Percentiles rank a stretch among this genome's conserved stretches.
Conservation (phyloP, 2,329 filamentous ascomycete genomes). For the Penicillium sp. region DNA sequence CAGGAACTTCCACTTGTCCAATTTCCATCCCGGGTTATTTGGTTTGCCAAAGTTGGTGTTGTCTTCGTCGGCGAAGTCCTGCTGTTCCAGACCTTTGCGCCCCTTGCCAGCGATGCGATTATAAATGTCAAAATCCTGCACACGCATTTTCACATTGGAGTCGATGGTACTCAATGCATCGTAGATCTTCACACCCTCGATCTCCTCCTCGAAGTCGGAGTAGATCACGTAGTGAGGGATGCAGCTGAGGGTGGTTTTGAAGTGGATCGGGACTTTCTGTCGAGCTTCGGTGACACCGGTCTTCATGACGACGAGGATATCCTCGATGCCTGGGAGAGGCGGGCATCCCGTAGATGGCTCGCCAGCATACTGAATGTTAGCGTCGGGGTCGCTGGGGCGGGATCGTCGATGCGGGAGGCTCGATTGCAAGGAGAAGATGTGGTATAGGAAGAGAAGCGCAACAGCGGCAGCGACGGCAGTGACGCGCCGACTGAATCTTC, state of each 20-base stretch:
- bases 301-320: slow-evolving; percentile 57
- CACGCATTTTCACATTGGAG: slow-evolving; percentile 35
- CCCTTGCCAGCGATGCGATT: slow-evolving; percentile 47
- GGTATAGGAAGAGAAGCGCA: slow-evolving; percentile 53
- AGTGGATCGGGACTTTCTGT: slow-evolving; percentile 55
- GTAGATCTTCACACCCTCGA: slow-evolving; percentile 51
- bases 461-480: slow-evolving; percentile 55
- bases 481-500: slow-evolving; percentile 35
- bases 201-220: slow-evolving; percentile 56
- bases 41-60: slow-evolving; percentile 41
- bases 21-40: slow-evolving; percentile 50
- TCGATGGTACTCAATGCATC: slow-evolving; percentile 50
- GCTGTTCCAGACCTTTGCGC: slow-evolving; percentile 41
- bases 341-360: slow-evolving; percentile 25
- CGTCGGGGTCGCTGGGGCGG: slow-evolving; percentile 11
- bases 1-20: slow-evolving; percentile 60
- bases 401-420: slow-evolving; percentile 45
- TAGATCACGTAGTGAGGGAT: slow-evolving; percentile 57
- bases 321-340: slow-evolving; percentile 43
- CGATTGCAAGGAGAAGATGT: slow-evolving; percentile 61
- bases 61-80: slow-evolving; percentile 38
- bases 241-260: slow-evolving; percentile 55
- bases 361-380: slow-evolving; percentile 7
- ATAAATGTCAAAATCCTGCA: slow-evolving; percentile 54
- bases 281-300: slow-evolving; percentile 59